Evolutionary conservation across 2,329 filamentous ascomycete species (phyloP), one percentile per base, ranked within the genome.

Genomic region (Mycocentrospora acerina): DNA sequence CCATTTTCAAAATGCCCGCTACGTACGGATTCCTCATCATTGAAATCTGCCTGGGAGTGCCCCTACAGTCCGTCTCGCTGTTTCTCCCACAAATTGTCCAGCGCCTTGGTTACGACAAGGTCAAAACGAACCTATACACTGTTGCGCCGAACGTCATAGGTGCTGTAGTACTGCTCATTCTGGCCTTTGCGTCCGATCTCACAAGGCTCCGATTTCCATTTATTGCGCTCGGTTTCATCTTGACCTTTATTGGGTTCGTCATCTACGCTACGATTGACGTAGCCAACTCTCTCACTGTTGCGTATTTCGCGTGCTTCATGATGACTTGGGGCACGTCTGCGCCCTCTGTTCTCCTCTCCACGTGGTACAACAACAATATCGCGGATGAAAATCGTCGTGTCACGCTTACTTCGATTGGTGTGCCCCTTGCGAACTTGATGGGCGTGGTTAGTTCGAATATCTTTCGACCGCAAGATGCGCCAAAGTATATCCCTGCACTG

Each of bases 311-410:
- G 4, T 82, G 78, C 37, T 90, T 90, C 64, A 86, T 90, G 83
- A 88, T 90, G 84, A 85, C 82, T 9, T 89, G 85, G 82, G 86
- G 86, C 12, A 88, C 85, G 0, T 83, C 81, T 1, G 85, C 86
- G 0, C 86, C 87, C 0, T 86, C 81, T 0, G 85, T 90, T 7
- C 72, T 90, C 10, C 71, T 83, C 12, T 70, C 81, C 50, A 73
- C 80, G 40, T 85, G 82, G 83, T 90, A 89, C 69, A 90, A 88
- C 69, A 90, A 90, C 72, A 91, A 91, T 60, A 79, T 89, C 39
- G 85, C 86, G 1, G 79, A 90, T 55, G 87, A 90, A 65, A 83
- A 83, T 40, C 79, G 82, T 25, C 82, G 86, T 31, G 75, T 88
- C 5, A 74, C 83, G 1, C 71, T 89, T 11, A 90, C 86, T 0